Conservation (phyloP, 1,284 basidiomycete species). For the Irpex rosettiformis region DNA sequence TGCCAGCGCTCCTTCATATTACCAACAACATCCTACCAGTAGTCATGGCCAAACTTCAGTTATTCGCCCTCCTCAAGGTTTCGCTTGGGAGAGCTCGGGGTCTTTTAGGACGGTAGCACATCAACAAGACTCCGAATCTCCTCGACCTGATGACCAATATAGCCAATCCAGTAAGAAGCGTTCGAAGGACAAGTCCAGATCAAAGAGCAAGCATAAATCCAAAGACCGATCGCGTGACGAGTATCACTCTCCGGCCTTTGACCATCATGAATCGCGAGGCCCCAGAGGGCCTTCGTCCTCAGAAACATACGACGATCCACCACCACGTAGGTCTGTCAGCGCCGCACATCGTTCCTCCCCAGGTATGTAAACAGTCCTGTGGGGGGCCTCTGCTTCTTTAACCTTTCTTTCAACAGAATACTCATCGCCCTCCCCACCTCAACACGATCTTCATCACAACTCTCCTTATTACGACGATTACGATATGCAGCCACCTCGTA, state of each 20-base stretch:
- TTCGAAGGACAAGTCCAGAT: conserved; percentile 15
- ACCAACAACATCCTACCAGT: not conserved
- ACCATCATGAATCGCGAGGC: not conserved
- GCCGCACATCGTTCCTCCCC: not conserved
- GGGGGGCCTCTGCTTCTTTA: not conserved
- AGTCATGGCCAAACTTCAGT: not conserved
- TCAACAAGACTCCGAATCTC: not conserved
- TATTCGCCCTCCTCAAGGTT: not conserved
- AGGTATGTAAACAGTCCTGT: not conserved
- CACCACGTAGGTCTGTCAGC: not conserved
- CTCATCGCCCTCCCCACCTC: not conserved
- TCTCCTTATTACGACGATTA: not conserved
- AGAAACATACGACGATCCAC: not conserved
- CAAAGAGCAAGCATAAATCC: conserved; percentile 4
- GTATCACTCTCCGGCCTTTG: not conserved
- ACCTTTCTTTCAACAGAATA: not conserved
- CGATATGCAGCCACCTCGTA: not conserved
- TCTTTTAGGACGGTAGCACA: not conserved
- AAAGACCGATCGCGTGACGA: not conserved
- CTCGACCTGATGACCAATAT: not conserved
- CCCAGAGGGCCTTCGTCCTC: not conserved
- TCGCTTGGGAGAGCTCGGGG: not conserved
- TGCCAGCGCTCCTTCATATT: not conserved
- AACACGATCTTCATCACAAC: not conserved
- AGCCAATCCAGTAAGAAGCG: conserved; percentile 12